These are phyloP conservation scores for Volvariella surrecta DNA, from an alignment of 1,284 basidiomycete genomes.

Conservation along the genomic window DNA sequence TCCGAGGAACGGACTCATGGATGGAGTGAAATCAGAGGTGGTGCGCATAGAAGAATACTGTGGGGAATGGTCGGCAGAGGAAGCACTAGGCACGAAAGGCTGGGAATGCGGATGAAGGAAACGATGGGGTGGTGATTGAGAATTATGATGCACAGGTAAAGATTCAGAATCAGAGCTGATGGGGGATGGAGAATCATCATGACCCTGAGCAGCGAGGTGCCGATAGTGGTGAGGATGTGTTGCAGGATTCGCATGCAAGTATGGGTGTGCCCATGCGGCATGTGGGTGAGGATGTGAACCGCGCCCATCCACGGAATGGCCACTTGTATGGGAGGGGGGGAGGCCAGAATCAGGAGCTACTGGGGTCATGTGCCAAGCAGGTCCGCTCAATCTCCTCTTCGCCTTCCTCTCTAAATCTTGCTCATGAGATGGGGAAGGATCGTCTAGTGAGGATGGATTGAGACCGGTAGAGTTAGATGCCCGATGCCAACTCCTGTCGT, in stretches of 20 bases:
- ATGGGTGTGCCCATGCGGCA: conserved; percentile 29
- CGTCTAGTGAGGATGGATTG: background rate
- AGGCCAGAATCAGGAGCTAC: conserved; percentile 19
- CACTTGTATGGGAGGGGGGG: conserved; percentile 32
- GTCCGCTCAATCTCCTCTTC: conserved; percentile 39
- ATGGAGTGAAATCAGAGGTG: conserved; percentile 39
- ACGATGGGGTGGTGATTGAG: conserved; percentile 23
- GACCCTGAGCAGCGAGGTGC: conserved; percentile 24
- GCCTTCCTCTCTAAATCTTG: conserved; percentile 20
- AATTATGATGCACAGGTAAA: conserved; percentile 17
- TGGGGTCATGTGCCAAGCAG: conserved; percentile 35
- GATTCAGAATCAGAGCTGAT: conserved; percentile 61
- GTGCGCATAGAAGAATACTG: conserved; percentile 20
- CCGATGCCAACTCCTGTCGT: conserved; percentile 25
- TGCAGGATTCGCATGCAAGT: conserved; percentile 20
- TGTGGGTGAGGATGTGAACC: conserved; percentile 18
- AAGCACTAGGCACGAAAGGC: conserved; percentile 11
- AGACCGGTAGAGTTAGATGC: conserved; percentile 9
- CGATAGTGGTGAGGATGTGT: conserved; percentile 19
- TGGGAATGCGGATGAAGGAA: conserved; percentile 20
- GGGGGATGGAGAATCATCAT: conserved; percentile 58
- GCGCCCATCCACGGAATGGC: conserved; percentile 31
- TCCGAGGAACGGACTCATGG: conserved; percentile 80
- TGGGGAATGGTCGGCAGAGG: conserved; percentile 21
- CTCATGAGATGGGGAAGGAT: conserved; percentile 5